Evolutionary conservation across 345 rosid species (phyloP).

Genomic region (Salix caprea): DNA sequence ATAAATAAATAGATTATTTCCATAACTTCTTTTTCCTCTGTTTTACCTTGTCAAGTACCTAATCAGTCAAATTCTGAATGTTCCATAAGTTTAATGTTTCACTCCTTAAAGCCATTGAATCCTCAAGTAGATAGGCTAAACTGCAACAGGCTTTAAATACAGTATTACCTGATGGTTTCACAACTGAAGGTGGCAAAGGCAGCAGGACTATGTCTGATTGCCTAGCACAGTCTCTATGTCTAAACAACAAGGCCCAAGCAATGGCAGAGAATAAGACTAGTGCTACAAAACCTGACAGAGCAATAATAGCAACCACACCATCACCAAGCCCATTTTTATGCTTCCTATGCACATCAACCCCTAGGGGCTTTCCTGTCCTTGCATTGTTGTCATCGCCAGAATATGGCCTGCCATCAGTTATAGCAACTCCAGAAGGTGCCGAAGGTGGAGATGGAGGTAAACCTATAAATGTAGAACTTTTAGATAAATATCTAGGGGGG

Average conservation of each 20-base stretch:
- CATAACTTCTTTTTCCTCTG: not conserved
- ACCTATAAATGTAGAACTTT: conserved; percentile 38
- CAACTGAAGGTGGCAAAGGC: conserved; percentile 42
- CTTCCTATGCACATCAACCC: conserved; percentile 66
- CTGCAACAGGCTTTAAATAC: not conserved
- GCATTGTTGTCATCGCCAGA: conserved; percentile 49
- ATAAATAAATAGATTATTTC: not conserved
- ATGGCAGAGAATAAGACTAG: conserved; percentile 51
- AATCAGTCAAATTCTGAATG: not conserved
- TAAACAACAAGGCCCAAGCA: conserved; percentile 57
- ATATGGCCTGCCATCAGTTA: conserved; percentile 63
- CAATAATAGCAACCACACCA: conserved; percentile 61
- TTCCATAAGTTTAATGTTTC: not conserved
- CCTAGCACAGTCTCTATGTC: conserved; percentile 33
- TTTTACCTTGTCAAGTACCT: not conserved
- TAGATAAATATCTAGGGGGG: not conserved
- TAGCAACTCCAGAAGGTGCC: conserved; percentile 45
- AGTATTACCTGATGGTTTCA: conserved; percentile 72
- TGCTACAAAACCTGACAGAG: conserved; percentile 59
- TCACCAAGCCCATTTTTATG: conserved; percentile 48
- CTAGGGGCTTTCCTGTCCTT: conserved; percentile 68
- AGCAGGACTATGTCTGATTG: conserved; percentile 39
- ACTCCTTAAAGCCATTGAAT: not conserved
- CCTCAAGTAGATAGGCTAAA: not conserved
- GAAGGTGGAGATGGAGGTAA: conserved; percentile 89